These are phyloP conservation scores for Plenodomus tracheiphilus DNA, from an alignment of 2,329 filamentous ascomycete genomes.

Conservation along the genomic window DNA sequence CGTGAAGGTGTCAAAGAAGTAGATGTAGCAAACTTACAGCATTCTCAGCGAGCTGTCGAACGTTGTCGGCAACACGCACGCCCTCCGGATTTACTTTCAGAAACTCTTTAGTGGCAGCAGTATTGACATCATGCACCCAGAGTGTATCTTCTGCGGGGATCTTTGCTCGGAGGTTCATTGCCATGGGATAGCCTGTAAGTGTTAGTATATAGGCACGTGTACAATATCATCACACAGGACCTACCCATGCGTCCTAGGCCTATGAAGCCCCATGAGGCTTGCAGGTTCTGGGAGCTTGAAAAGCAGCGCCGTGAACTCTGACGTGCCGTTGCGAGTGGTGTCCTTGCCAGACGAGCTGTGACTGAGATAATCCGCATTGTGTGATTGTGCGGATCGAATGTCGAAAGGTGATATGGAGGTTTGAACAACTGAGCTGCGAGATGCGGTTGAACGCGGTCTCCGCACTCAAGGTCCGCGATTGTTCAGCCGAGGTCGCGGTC, in stretches of 20 bases:
- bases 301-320: slow-evolving; percentile 46
- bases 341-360: slow-evolving; percentile 32
- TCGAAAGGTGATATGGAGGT: slow-evolving; percentile 19
- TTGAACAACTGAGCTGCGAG: slow-evolving; percentile 21
- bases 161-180: slow-evolving; percentile 69
- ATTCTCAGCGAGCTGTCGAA: slow-evolving; percentile 67
- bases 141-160: slow-evolving; percentile 65
- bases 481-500: slow-evolving; percentile 40
- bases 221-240: slow-evolving; percentile 19
- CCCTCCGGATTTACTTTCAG: slow-evolving; percentile 57
- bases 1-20: slow-evolving; percentile 18
- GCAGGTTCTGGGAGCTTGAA: slow-evolving; percentile 46
- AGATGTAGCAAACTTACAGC: slow-evolving; percentile 56
- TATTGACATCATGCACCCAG: slow-evolving; percentile 68
- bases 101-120: slow-evolving; percentile 59
- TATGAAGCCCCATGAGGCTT: slow-evolving; percentile 55
- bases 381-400: slow-evolving; percentile 13
- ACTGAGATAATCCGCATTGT: slow-evolving; percentile 37
- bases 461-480: slow-evolving; percentile 27
- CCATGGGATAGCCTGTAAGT: slow-evolving; percentile 69
- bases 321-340: slow-evolving; percentile 14
- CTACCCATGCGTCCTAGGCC: slow-evolving; percentile 56
- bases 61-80: slow-evolving; percentile 60
- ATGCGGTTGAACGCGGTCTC: slow-evolving; percentile 38
- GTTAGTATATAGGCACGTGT: slow-evolving; percentile 16